Base-by-base conservation (phyloP, 2,329 filamentous ascomycete species). In the Ophiostoma triangulosporum region DNA sequence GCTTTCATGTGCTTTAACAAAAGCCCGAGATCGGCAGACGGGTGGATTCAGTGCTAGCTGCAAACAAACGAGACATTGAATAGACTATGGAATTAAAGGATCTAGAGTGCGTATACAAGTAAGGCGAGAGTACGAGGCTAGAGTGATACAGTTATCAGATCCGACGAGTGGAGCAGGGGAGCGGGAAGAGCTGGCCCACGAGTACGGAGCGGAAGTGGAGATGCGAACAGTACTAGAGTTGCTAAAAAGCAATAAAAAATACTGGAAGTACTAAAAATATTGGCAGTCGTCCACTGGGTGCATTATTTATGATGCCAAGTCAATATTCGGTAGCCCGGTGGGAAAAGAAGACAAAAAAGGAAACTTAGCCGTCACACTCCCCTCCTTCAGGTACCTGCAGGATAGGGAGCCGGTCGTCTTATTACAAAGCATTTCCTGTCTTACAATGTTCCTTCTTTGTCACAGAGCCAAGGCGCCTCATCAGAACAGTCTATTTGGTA, bases 271-370 rank as follows among this genome's bases (percentile, higher is more conserved):
- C n/a, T n/a, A n/a, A n/a, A n/a, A n/a, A n/a, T n/a, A n/a, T n/a
- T n/a, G n/a, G n/a, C n/a, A n/a, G n/a, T 46, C 11, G 9, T 35
- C 35, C 2, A 43, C 38, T 15, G n/a, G n/a, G 32, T 35, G 20
- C 38, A 43, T n/a, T n/a, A n/a, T n/a, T n/a, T n/a, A n/a, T n/a
- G n/a, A 43, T 43, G 38, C 38, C 38, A 43, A 43, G 38, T 43
- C 20, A 43, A 43, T 43, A 24, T 43, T 43, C 20, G 22, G 38
- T 17, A 43, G 38, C 24, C 15, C 14, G n/a, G 24, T 26, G 33
- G 26, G 15, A 17, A 38, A 32, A 24, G 5, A 20, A 26, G 33
- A 26, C 22, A 9, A 43, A 43, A 43, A 22, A 4, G 38, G 38
- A 43, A 43, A 12, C 11, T 15, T 24, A 20, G 35, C 38, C 38